Conservation (phyloP, 2,329 filamentous ascomycete species). For the Cladorrhinum sp. region DNA sequence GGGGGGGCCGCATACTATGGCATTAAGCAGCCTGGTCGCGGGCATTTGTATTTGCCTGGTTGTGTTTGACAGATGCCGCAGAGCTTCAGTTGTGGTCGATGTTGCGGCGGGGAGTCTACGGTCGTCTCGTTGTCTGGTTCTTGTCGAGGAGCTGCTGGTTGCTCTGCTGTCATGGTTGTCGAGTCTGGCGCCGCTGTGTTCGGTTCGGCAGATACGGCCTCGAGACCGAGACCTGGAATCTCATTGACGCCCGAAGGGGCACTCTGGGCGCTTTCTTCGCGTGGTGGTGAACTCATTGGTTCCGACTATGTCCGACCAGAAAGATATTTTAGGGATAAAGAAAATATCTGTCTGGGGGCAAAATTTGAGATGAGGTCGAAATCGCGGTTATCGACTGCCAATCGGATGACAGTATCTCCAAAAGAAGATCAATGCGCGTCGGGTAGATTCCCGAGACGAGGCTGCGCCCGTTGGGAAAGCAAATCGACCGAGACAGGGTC, state of each 20-base stretch:
- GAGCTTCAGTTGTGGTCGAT: conserved; percentile 35
- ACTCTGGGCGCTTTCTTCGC: background rate
- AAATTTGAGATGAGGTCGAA: conserved; percentile 1
- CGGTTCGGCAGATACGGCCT: background rate
- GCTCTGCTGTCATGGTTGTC: background rate
- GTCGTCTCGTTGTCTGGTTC: background rate
- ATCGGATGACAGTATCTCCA: background rate
- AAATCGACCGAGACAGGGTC: background rate
- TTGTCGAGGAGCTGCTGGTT: background rate
- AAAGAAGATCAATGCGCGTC: background rate
- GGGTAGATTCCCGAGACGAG: background rate
- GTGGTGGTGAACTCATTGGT: background rate
- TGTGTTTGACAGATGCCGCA: conserved; percentile 54
- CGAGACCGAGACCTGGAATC: background rate
- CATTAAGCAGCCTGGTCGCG: conserved; percentile 46
- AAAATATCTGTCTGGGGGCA: background rate
- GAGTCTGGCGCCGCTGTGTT: background rate
- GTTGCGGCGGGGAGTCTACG: conserved; percentile 10
- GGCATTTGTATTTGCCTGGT: conserved; percentile 60
- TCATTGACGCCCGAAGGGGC: background rate
- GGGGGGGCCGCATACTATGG: conserved; percentile 51
- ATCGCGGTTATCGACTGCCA: background rate
- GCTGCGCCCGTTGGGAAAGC: background rate
- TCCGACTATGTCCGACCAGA: background rate
- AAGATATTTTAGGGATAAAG: background rate